phyloP scores from a whole-genome alignment of 768 basidiomycete species.

The Tricholoma flavovirens region DNA sequence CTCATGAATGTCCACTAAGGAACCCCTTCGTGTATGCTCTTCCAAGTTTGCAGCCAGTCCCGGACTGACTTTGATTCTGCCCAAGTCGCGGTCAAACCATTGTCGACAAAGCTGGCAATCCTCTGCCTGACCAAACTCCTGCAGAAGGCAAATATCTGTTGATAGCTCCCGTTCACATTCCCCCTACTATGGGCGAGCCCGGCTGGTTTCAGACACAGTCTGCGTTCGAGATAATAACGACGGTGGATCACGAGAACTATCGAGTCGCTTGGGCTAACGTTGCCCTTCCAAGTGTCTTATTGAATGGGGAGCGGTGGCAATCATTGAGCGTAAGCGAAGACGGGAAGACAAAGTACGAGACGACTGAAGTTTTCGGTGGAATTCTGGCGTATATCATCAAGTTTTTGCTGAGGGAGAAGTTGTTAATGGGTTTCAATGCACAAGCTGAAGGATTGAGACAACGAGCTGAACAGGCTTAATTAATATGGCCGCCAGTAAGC shows the following conservation, averaged over 20 bases:
- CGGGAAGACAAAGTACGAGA: slow-evolving; percentile 59
- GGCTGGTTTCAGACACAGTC: slow-evolving; percentile 31
- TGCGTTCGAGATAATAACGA: slow-evolving; percentile 40
- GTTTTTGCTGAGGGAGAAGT: slow-evolving; percentile 34
- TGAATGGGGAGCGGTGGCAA: slow-evolving; percentile 61
- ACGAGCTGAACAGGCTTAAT: slow-evolving; percentile 34
- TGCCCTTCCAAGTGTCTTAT: slow-evolving; percentile 39
- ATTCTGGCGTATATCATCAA: slow-evolving; percentile 48
- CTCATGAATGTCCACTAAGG: slow-evolving; percentile 31
- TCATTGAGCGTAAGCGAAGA: slow-evolving; percentile 42
- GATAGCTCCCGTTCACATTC: slow-evolving; percentile 51
- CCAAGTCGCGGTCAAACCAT: slow-evolving; percentile 45
- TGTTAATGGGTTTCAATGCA: slow-evolving; percentile 42
- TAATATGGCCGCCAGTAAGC: background rate
- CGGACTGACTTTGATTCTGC: background rate
- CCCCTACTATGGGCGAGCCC: slow-evolving; percentile 48
- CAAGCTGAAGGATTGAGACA: slow-evolving; percentile 55
- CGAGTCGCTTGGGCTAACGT: slow-evolving; percentile 52
- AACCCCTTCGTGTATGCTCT: slow-evolving; percentile 58
- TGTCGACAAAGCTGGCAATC: slow-evolving; percentile 33
- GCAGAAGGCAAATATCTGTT: slow-evolving; percentile 41
- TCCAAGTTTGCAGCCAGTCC: background rate
- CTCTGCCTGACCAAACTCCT: slow-evolving; percentile 43
- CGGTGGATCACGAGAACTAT: slow-evolving; percentile 46
- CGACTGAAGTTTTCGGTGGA: slow-evolving; percentile 55